phyloP scores from a whole-genome alignment of 768 basidiomycete species.

The Mycena albidolilacea region DNA sequence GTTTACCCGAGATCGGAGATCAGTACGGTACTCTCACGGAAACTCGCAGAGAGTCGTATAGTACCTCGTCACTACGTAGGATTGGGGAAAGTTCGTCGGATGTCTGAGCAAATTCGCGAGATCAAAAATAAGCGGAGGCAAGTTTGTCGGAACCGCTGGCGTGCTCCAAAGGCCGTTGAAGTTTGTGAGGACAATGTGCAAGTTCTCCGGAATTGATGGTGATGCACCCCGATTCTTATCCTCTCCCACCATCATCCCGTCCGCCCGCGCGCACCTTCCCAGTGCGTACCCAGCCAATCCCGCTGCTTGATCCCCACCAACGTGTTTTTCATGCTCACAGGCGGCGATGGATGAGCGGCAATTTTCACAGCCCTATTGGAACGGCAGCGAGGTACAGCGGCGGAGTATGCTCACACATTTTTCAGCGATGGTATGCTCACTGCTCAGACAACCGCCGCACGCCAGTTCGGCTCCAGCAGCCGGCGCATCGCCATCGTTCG shows the following conservation, averaged over 20 bases:
- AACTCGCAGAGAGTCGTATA: too few relatives aligned
- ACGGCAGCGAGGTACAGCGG: slow-evolving; percentile 16
- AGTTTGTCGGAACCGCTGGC: too few relatives aligned
- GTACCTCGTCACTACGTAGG: too few relatives aligned
- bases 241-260: slow-evolving; percentile 24
- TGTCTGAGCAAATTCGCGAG: too few relatives aligned
- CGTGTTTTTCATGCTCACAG: slow-evolving; percentile 3
- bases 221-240: slow-evolving; percentile 15
- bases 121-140: too few relatives aligned
- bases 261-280: neutral
- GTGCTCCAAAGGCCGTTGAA: slow-evolving; percentile 6
- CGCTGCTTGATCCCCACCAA: neutral
- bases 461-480: neutral
- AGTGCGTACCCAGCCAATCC: too few relatives aligned
- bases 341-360: slow-evolving; percentile 5
- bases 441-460: slow-evolving; percentile 2
- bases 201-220: slow-evolving; percentile 9
- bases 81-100: too few relatives aligned
- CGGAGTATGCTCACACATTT: slow-evolving; percentile 4
- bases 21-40: too few relatives aligned
- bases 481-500: neutral
- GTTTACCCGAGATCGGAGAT: too few relatives aligned
- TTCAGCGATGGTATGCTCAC: slow-evolving; percentile 8
- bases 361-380: neutral
- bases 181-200: slow-evolving; percentile 17